Conservation (phyloP, 306 rosid species). For the Acmispon strigosus region DNA sequence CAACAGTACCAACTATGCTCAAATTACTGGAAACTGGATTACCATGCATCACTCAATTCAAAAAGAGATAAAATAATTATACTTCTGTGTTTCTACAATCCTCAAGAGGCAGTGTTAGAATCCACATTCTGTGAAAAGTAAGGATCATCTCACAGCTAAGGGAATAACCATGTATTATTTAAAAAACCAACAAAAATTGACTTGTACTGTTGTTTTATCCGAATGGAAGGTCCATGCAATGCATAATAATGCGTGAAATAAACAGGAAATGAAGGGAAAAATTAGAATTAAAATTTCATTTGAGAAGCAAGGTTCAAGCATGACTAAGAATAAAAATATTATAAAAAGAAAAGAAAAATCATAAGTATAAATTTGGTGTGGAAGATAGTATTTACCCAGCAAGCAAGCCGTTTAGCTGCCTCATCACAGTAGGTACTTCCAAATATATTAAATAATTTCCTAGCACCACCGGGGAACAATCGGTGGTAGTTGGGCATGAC, state of each 20-base stretch:
- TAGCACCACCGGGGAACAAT: slow-evolving; percentile 90
- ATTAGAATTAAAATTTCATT: background rate
- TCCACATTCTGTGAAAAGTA: background rate
- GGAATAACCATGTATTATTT: background rate
- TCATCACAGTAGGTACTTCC: slow-evolving; percentile 74
- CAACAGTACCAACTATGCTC: background rate
- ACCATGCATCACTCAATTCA: background rate
- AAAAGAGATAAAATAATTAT: background rate
- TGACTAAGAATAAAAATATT: background rate
- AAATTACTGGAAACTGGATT: background rate
- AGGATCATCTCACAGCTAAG: background rate
- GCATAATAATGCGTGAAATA: background rate
- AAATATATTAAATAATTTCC: slow-evolving; percentile 72
- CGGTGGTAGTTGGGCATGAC: slow-evolving; percentile 95
- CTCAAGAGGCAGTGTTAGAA: background rate
- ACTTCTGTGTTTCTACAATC: background rate
- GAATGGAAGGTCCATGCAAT: background rate
- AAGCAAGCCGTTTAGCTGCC: slow-evolving; percentile 82
- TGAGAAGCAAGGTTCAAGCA: background rate
- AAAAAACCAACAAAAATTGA: background rate
- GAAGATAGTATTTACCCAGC: slow-evolving; percentile 60
- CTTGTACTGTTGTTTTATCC: background rate
- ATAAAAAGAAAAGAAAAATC: background rate
- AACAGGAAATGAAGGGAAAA: background rate
- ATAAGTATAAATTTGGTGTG: background rate